Base-by-base conservation (phyloP, 2,329 filamentous ascomycete genomes). In the Atkinsonella hypoxylon region DNA sequence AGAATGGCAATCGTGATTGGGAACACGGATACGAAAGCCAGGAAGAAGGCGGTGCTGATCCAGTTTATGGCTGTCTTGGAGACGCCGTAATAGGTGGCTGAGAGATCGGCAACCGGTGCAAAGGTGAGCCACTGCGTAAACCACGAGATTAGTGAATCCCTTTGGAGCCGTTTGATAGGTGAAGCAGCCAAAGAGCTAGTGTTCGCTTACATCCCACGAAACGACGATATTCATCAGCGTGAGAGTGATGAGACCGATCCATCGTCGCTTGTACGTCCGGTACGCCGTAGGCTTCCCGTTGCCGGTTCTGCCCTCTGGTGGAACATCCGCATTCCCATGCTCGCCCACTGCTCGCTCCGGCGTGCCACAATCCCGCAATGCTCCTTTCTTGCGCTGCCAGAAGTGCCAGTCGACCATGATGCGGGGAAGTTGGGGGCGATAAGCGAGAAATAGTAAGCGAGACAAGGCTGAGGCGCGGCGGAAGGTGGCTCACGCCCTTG, bases 151-250 rank as follows among this genome's bases (percentile, higher is more conserved):
- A 22, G 20, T 22, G 20, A 22, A 5, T 22, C 20, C 20, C 20
- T 22, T 22, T 22, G 20, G 5, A 2, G 5, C 20, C 20, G 2
- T 22, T 22, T 22, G 20, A 22, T 22, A 22, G 20, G 2, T 22
- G 20, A 5, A 38, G 39, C 26, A 47, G 26, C 32, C 15, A 18
- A 20, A 7, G 9, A 17, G 40, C 18, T 22, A 12, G 40, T 26
- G 12, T 20, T n/a, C 12, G 31, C 88, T 75, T 77, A 93, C 88
- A 78, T 94, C 89, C 91, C 91, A 97, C 62, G 87, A 94, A 41
- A 95, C 85, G 54, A 97, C 81, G 51, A 96, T 84, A 64, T 97
- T 98, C 68, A 97, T 73, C 60, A 97, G 68, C 7, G 89, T 85
- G 62, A 97, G 70, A 67, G 95, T 87, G 20, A 79, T 70, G 48